Conservation (phyloP, 2,329 filamentous ascomycete genomes). For the Botrytis deweyae region DNA sequence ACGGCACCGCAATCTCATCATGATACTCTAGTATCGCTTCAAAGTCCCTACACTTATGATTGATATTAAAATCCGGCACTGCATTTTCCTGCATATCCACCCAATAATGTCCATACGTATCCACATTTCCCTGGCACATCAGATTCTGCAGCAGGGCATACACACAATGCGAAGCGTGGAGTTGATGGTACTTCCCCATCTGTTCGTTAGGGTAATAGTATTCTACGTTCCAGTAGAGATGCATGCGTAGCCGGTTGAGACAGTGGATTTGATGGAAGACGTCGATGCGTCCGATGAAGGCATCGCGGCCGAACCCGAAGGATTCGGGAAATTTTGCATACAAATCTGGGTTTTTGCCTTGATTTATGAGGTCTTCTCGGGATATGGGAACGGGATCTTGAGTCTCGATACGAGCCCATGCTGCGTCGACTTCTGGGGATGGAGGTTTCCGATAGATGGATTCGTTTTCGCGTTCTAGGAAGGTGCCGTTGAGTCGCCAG, state of each 20-base stretch:
- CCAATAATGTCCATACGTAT: constrained; percentile 2
- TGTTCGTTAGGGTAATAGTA: neutral
- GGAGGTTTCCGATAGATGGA: neutral
- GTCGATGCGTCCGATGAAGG: neutral
- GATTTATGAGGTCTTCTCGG: neutral
- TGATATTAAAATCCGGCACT: neutral
- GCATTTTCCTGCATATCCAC: constrained; percentile 2
- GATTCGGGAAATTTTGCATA: neutral
- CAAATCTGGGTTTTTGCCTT: neutral
- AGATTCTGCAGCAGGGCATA: neutral
- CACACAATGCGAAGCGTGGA: neutral
- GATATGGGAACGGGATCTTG: neutral
- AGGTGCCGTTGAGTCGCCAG: neutral
- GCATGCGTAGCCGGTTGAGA: neutral
- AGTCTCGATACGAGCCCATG: neutral
- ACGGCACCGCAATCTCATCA: neutral
- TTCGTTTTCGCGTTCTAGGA: neutral
- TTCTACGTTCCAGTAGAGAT: neutral
- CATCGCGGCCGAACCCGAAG: neutral
- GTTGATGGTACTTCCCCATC: neutral
- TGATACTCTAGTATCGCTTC: neutral
- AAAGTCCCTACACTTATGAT: neutral
- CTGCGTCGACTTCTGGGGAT: neutral
- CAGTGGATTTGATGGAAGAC: constrained; percentile 2
- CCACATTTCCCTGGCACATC: neutral